Evolutionary conservation across 2,329 filamentous ascomycete genomes (phyloP).

Genomic region (Chaetomiaceae sp.): DNA sequence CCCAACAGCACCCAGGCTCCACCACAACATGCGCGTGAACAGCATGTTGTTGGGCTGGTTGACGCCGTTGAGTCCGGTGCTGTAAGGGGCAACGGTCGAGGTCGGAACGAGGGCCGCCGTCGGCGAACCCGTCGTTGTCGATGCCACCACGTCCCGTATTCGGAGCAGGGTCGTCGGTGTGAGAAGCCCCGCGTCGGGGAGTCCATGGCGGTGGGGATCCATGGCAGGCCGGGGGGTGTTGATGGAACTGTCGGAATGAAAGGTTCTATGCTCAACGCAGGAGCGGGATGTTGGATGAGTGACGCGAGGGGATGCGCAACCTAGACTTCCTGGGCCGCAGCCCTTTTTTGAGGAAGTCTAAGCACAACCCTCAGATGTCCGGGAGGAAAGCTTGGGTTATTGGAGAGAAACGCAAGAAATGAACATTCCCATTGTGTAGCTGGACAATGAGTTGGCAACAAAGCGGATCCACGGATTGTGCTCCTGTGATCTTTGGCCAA

Average conservation of each 20-base stretch:
- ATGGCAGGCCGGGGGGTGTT: conserved; percentile 24
- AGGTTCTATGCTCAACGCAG: not conserved
- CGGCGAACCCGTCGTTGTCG: conserved; percentile 15
- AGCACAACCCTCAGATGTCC: not conserved
- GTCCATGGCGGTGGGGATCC: conserved; percentile 27
- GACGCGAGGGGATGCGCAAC: not conserved
- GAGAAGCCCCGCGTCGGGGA: conserved; percentile 23
- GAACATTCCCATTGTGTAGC: conserved; percentile 16
- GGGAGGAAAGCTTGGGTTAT: conserved; percentile 8
- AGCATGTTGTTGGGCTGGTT: conserved; percentile 52
- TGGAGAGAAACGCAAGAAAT: not conserved
- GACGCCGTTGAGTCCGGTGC: conserved; percentile 53
- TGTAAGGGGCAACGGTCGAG: conserved; percentile 50
- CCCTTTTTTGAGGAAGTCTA: not conserved
- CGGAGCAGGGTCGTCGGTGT: conserved; percentile 11
- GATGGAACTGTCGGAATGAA: not conserved
- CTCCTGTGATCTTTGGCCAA: conserved; percentile 5
- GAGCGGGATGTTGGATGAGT: not conserved
- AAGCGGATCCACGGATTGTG: conserved; percentile 1
- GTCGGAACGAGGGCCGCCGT: conserved; percentile 30
- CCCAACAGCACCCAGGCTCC: conserved; percentile 51
- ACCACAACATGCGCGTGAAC: conserved; percentile 54
- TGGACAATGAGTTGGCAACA: conserved; percentile 7
- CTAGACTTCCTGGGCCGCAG: not conserved
- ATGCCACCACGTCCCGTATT: conserved; percentile 7